phyloP scores from a whole-genome alignment of 1,139 yeast genomes.

The Spencermartinsiella ligniputridi region DNA sequence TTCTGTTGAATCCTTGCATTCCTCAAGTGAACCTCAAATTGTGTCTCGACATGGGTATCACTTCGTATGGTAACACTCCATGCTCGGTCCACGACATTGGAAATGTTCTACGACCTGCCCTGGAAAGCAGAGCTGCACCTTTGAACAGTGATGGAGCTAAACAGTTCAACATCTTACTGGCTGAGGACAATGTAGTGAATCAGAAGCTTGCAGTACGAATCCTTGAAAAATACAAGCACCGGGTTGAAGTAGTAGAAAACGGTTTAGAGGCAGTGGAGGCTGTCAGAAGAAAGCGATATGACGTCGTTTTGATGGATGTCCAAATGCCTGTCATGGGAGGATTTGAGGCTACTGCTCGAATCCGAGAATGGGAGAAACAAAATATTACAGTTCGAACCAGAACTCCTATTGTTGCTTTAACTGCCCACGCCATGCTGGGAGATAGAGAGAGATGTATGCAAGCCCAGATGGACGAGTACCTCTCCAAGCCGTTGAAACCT shows the following conservation, averaged over 20 bases:
- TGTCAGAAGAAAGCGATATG: conserved; percentile 60
- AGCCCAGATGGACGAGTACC: conserved; percentile 88
- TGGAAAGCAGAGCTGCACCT: conserved; percentile 77
- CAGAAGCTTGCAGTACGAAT: conserved; percentile 83
- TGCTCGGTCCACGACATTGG: conserved; percentile 78
- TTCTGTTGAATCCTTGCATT: conserved; percentile 67
- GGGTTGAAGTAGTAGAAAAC: conserved; percentile 78
- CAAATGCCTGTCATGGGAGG: conserved; percentile 97
- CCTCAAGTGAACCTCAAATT: conserved; percentile 77
- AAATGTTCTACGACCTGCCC: conserved; percentile 75
- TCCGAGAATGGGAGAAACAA: conserved; percentile 83
- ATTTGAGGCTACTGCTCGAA: conserved; percentile 81
- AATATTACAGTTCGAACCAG: conserved; percentile 70
- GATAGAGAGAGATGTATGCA: conserved; percentile 81
- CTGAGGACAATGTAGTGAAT: conserved; percentile 83
- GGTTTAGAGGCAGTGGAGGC: conserved; percentile 82
- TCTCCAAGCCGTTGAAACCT: conserved; percentile 83
- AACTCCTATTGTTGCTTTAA: conserved; percentile 82
- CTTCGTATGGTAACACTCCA: conserved; percentile 85
- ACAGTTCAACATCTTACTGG: conserved; percentile 68
- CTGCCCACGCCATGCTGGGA: conserved; percentile 91
- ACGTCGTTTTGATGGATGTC: conserved; percentile 86
- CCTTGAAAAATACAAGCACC: conserved; percentile 76
- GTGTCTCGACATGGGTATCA: conserved; percentile 80
- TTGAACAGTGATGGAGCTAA: conserved; percentile 75